Base-by-base conservation (phyloP, 1,284 basidiomycete genomes). In the Ustilago lituana region DNA sequence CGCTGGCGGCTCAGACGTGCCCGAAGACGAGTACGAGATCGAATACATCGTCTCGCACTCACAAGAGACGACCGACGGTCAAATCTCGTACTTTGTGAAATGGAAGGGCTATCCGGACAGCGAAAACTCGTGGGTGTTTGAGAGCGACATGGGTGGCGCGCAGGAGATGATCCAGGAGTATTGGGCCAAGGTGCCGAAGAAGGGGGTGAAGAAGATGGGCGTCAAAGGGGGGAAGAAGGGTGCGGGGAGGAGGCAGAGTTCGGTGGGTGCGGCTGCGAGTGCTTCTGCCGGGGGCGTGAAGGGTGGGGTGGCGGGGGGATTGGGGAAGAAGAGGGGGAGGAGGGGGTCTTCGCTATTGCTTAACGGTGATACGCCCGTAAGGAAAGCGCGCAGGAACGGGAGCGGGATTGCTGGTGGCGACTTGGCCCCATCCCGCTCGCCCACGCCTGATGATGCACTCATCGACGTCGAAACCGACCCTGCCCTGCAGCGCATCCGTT, bases 61-160 rank as follows among this genome's bases (percentile, higher is more conserved):
- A 8, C 32, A 52, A 12, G 40, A 45, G 14, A 58, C 44, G 26
- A 35, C 43, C 35, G 41, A 60, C 26, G 58, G 50, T 10, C 54
- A 77, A 38, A 37, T 74, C 26, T 75, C 74, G n/a, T 77, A 76
- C 50, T 66, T 57, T 39, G 74, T 76, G 22, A 69, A 70, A 27
- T 77, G 76, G 76, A 70, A 74, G 33, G 76, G 74, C 10, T 77
- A 76, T 37, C 53, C 56, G 9, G 37, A 58, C 4, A 40, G 41
- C 15, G 65, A 77, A 27, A 73, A 77, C 46, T 49, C 54, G 11
- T 77, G 75, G 75, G 75, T 76, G 17, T 54, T 55, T 29, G 72
- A 72, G n/a, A 29, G 22, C 12, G 74, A 76, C 24, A 73, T 73
- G 35, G 74, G 55, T 5, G 62, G 62, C n/a, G 65, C 65, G 3